phyloP scores from a whole-genome alignment of 2,329 filamentous ascomycete species.

The Neofusicoccum cordaticola region DNA sequence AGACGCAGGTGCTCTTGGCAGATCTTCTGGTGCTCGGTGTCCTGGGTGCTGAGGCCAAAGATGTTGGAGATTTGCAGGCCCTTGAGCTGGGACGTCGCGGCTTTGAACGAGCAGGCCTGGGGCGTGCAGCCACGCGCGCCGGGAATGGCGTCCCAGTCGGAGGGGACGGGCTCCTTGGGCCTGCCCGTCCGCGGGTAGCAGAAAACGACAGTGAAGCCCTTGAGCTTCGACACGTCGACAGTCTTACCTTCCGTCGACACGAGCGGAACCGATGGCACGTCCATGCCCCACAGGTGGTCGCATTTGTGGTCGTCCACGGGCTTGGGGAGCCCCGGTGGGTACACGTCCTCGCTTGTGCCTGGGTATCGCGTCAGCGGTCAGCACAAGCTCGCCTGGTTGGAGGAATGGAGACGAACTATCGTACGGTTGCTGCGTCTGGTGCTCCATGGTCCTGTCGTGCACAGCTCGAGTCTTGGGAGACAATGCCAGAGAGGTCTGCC shows the following conservation, averaged over 20 bases:
- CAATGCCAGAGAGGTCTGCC: neutral
- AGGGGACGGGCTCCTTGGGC: constrained; percentile 39
- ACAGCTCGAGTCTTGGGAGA: neutral
- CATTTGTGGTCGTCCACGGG: constrained; percentile 42
- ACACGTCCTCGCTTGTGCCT: neutral
- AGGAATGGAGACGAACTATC: neutral
- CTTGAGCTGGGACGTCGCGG: constrained; percentile 30
- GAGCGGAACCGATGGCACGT: constrained; percentile 30
- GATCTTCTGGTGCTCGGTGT: constrained; percentile 41
- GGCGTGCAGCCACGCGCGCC: constrained; percentile 46
- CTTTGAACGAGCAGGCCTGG: constrained; percentile 45
- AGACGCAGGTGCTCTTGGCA: constrained; percentile 37
- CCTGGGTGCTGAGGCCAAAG: constrained; percentile 42
- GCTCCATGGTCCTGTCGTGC: neutral
- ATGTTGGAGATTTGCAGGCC: constrained; percentile 32
- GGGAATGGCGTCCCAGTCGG: constrained; percentile 43
- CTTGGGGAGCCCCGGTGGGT: constrained; percentile 36
- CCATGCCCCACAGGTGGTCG: constrained; percentile 34
- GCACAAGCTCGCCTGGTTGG: neutral
- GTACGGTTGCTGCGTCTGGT: neutral
- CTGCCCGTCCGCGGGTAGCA: constrained; percentile 42
- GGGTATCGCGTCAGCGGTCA: neutral
- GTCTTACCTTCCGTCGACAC: constrained; percentile 31
- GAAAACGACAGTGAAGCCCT: constrained; percentile 41
- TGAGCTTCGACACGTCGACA: constrained; percentile 34